Percentiles rank a stretch among this genome's conserved stretches.
phyloP scores from a whole-genome alignment of 208 protist species.

The Trypanosoma conorhini region DNA sequence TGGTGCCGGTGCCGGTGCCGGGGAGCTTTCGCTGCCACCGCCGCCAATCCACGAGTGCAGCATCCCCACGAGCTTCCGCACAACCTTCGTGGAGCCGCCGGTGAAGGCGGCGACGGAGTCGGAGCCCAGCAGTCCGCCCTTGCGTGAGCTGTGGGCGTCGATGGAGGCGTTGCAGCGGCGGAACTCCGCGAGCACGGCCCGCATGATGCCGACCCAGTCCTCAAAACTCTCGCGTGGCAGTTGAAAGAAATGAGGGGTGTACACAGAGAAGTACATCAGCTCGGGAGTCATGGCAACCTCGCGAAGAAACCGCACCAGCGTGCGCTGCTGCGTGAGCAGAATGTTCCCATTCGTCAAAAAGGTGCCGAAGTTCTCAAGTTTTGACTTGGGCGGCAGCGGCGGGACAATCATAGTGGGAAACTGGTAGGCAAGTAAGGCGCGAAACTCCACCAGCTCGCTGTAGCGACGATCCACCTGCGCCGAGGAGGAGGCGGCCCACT shows the following conservation, averaged over 20 bases:
- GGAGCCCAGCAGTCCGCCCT: constrained; percentile 42
- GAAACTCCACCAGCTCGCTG: constrained; percentile 77
- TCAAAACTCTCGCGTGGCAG: constrained; percentile 75
- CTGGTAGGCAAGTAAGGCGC: constrained; percentile 65
- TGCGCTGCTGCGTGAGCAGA: constrained; percentile 52
- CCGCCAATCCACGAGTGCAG: constrained; percentile 37
- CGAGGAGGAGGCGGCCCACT: constrained; percentile 42
- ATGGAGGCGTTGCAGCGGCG: constrained; percentile 44
- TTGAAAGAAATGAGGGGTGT: constrained; percentile 74
- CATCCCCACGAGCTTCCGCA: constrained; percentile 58
- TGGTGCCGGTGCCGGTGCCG: not conserved
- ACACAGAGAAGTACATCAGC: constrained; percentile 76
- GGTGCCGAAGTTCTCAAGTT: constrained; percentile 64
- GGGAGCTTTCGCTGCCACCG: not conserved
- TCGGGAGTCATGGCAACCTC: constrained; percentile 72
- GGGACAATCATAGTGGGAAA: constrained; percentile 77
- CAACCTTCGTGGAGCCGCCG: constrained; percentile 49
- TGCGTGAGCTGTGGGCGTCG: constrained; percentile 58
- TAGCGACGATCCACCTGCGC: constrained; percentile 73
- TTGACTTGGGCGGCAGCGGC: constrained; percentile 75
- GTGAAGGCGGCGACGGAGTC: constrained; percentile 57
- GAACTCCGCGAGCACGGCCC: constrained; percentile 37
- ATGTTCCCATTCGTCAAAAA: constrained; percentile 59
- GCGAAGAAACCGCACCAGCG: constrained; percentile 69
- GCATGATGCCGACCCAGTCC: constrained; percentile 51